A percentile compares a stretch with the other conserved stretches of the same genome.
These are phyloP conservation scores for Sugiyamaella marilandica DNA, from an alignment of 805 yeast genomes.

Conservation along the genomic window DNA sequence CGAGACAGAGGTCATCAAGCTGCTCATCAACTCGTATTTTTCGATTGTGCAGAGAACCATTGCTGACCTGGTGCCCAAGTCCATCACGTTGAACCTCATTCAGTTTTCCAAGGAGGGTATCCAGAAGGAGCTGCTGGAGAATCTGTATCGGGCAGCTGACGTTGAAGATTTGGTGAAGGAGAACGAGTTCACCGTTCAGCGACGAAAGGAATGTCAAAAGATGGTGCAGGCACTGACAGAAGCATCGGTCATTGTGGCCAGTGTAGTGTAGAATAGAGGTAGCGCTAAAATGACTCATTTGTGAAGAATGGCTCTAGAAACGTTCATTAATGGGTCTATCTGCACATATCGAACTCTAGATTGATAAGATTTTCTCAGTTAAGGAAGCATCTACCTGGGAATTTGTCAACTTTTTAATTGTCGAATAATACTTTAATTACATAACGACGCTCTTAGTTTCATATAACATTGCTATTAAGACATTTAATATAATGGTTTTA, in stretches of 20 bases:
- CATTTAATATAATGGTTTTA: too few species aligned
- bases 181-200: constrained; percentile 84
- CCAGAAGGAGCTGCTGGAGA: constrained; percentile 86
- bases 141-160: constrained; percentile 68
- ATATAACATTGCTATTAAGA: too few species aligned
- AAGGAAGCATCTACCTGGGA: too few species aligned
- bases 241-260: constrained; percentile 82
- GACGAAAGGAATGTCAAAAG: constrained; percentile 89
- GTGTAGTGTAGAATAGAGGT: constrained; percentile 9
- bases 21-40: constrained; percentile 84
- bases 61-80: constrained; percentile 91
- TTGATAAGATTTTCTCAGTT: too few species aligned
- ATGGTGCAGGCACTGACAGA: constrained; percentile 89
- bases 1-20: constrained; percentile 94
- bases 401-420: too few species aligned
- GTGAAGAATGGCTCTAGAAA: too few species aligned
- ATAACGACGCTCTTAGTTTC: too few species aligned
- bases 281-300: neutral
- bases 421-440: too few species aligned
- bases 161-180: constrained; percentile 80
- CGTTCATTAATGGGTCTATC: too few species aligned
- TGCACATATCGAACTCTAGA: too few species aligned
- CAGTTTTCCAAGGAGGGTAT: constrained; percentile 75
- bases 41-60: constrained; percentile 89
- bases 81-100: constrained; percentile 87